Conservation (phyloP, 192 early-diverging fungal species). For the Linnemannia exigua region DNA sequence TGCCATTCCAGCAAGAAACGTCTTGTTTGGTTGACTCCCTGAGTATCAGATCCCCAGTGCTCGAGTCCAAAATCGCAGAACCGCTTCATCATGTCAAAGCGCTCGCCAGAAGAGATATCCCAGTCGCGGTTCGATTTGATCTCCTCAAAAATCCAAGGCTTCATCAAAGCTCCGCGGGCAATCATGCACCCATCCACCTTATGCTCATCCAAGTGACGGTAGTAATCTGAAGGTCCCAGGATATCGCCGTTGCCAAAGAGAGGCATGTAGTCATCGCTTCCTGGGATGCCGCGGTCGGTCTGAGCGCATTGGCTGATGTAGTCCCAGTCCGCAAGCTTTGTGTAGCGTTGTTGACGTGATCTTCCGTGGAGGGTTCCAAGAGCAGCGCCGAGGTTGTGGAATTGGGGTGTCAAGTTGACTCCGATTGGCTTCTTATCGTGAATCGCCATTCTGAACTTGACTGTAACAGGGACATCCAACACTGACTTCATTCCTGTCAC, state of each 20-base stretch:
- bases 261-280: slow-evolving; percentile 65
- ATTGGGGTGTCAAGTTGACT: slow-evolving; percentile 78
- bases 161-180: slow-evolving; percentile 83
- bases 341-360: slow-evolving; percentile 93
- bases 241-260: slow-evolving; percentile 86
- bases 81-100: slow-evolving; percentile 89
- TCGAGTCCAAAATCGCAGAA: slow-evolving; percentile 92
- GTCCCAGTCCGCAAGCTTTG: slow-evolving; percentile 90
- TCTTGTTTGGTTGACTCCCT: slow-evolving; percentile 88
- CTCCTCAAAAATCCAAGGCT: slow-evolving; percentile 98
- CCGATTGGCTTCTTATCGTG: slow-evolving; percentile 74
- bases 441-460: slow-evolving; percentile 91
- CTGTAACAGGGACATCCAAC: slow-evolving; percentile 86
- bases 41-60: slow-evolving; percentile 94
- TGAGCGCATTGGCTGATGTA: slow-evolving; percentile 82
- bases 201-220: slow-evolving; percentile 70
- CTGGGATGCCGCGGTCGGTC: slow-evolving; percentile 56
- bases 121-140: slow-evolving; percentile 88
- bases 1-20: slow-evolving; percentile 88
- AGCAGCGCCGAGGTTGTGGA: slow-evolving; percentile 68
- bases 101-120: slow-evolving; percentile 92
- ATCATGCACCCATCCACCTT: slow-evolving; percentile 92
- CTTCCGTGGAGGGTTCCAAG: slow-evolving; percentile 84
- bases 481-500: slow-evolving; percentile 79
- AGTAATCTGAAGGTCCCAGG: slow-evolving; percentile 88